These are phyloP conservation scores for Domatiomyces globalis DNA, from an alignment of 2,329 filamentous ascomycete genomes.

Conservation along the genomic window DNA sequence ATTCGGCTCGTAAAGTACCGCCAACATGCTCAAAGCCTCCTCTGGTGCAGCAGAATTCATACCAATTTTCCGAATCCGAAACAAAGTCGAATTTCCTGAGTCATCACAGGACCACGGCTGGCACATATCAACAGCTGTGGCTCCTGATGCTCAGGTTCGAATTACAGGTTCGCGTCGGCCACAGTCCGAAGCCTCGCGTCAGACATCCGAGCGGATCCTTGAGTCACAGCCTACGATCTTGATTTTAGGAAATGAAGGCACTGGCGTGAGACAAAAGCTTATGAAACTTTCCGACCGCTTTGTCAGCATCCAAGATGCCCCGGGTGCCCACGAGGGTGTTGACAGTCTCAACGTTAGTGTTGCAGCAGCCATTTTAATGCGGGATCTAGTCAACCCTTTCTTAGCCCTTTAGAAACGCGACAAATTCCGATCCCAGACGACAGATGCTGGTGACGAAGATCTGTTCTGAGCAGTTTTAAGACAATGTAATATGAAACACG, in stretches of 20 bases:
- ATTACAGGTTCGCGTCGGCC: conserved; percentile 5
- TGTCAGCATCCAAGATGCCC: conserved; percentile 47
- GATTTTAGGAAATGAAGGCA: conserved; percentile 69
- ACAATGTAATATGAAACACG: too few relatives aligned
- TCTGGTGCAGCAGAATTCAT: conserved; percentile 75
- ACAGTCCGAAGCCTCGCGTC: neutral
- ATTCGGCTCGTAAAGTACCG: conserved; percentile 56
- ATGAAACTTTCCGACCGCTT: conserved; percentile 50
- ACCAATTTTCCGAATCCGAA: conserved; percentile 54
- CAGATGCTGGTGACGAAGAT: too few relatives aligned
- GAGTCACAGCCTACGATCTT: conserved; percentile 34
- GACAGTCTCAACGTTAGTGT: conserved; percentile 93
- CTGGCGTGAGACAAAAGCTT: conserved; percentile 53
- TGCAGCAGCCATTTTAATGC: conserved; percentile 55
- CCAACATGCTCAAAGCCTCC: conserved; percentile 72
- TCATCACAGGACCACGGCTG: conserved; percentile 58
- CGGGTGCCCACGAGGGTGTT: conserved; percentile 39
- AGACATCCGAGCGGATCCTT: neutral
- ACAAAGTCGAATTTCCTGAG: conserved; percentile 55
- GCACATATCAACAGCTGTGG: conserved; percentile 65
- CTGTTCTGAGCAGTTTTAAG: too few relatives aligned
- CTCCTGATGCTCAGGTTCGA: conserved; percentile 22
- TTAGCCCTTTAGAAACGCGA: conserved; percentile 1
- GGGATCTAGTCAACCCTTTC: conserved; percentile 4
- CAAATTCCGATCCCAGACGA: neutral